Base-by-base conservation (phyloP, 2,329 filamentous ascomycete species). In the Diatrype stigma region DNA sequence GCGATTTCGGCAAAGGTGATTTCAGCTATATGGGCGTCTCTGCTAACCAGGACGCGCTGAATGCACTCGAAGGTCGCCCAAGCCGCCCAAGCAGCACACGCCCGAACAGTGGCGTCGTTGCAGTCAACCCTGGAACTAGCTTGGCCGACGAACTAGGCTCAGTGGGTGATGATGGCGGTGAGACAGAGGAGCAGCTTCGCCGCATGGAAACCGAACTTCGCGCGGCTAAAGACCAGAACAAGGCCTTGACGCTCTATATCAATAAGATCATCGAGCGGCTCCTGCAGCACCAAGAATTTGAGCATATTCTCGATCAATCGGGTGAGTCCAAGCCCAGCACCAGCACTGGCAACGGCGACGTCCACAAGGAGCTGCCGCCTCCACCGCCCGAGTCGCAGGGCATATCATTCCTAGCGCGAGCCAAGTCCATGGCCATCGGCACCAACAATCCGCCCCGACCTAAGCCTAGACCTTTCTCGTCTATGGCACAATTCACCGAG, bases 201-300 rank as follows among this genome's bases (percentile, higher is more conserved):
- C 84, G 83, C 48, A 76, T 94, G 12, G 92, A 96, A 67, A 72
- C 78, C 11, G 93, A 97, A 62, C 71, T 94, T 59, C 90, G 88
- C 70, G 79, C 82, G 8, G 76, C 90, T 61, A 93, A 89, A 73
- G 93, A 96, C 67, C 87, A 96, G 75, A 97, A 99, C 77, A 97
- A 97, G 76, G 94, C 94, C 28, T 78, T 99, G 61, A 96, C 91
- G 22, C 78, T 97, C 58, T 99, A 99, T 75, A 96, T 99, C 76
- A 96, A 97, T 81, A 96, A 94, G 74, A 97, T 99, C 69, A 96
- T 99, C 67, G 94, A 94, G 69, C 88, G 94, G 51, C 82, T 99
- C 42, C 80, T 99, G 55, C 89, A 96, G 66, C 89, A 96, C 71
- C 89, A 96, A 64, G 92, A 96, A 60, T 97, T 96, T 60, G 93